Percentiles rank a stretch among this genome's conserved stretches.
These are phyloP conservation scores for Xylaria sp. DNA, from an alignment of 2,329 filamentous ascomycete species.

Conservation along the genomic window DNA sequence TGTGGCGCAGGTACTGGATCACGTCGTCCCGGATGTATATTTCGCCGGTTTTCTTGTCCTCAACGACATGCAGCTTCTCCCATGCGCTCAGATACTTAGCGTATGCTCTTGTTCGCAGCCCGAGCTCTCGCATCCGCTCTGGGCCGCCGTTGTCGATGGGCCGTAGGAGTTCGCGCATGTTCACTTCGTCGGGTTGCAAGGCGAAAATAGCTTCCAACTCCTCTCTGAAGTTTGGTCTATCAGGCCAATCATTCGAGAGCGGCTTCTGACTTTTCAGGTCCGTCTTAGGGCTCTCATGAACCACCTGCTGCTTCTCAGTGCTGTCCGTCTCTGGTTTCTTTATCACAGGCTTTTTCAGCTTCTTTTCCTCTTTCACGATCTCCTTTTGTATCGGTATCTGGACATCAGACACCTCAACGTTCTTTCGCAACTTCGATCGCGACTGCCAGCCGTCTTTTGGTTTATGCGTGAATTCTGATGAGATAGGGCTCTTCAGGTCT, in stretches of 20 bases:
- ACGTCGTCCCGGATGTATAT: conserved; percentile 55
- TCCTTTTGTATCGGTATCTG: conserved; percentile 22
- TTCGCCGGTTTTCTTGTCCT: conserved; percentile 48
- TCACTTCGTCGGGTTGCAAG: conserved; percentile 49
- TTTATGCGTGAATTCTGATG: neutral
- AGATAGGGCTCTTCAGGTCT: neutral
- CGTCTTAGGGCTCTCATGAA: conserved; percentile 3
- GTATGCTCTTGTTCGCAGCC: conserved; percentile 54
- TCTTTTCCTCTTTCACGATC: conserved; percentile 1
- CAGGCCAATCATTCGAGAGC: conserved; percentile 4
- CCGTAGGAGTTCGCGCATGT: conserved; percentile 52
- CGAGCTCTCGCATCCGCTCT: conserved; percentile 53
- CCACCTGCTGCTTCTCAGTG: conserved; percentile 1
- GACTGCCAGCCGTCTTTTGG: neutral
- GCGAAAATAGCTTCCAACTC: conserved; percentile 45
- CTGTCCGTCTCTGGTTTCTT: conserved; percentile 1
- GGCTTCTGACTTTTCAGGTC: neutral
- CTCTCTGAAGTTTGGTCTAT: conserved; percentile 37
- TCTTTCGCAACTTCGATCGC: conserved; percentile 5
- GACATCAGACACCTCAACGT: neutral
- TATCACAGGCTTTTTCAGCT: neutral
- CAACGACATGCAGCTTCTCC: conserved; percentile 51
- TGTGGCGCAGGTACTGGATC: conserved; percentile 50
- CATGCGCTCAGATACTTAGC: conserved; percentile 55
- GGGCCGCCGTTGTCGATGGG: conserved; percentile 54